Evolutionary conservation across 2,329 filamentous ascomycete species (phyloP).

Genomic region (Penicillium griseofulvum): DNA sequence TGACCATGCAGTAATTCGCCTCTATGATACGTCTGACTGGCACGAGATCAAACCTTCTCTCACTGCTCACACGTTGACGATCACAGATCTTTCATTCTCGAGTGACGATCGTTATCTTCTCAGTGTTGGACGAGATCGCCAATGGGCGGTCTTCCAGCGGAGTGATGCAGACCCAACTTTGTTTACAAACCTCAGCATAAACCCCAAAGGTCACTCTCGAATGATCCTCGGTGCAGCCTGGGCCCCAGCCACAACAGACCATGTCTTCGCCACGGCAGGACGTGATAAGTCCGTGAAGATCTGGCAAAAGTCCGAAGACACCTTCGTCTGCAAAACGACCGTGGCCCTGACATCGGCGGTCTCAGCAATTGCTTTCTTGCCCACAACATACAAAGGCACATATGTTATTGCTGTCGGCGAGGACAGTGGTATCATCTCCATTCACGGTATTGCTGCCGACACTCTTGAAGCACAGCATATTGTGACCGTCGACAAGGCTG

Average conservation of each 20-base stretch:
- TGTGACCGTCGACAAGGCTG: constrained; percentile 32
- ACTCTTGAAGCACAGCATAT: constrained; percentile 30
- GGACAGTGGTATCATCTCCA: constrained; percentile 46
- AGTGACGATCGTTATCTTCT: constrained; percentile 70
- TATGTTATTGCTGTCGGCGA: constrained; percentile 47
- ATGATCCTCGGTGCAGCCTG: constrained; percentile 92
- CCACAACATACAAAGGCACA: constrained; percentile 25
- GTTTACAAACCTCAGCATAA: constrained; percentile 62
- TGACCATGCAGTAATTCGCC: constrained; percentile 88
- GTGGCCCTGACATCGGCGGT: constrained; percentile 60
- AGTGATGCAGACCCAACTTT: constrained; percentile 34
- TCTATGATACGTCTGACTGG: constrained; percentile 87
- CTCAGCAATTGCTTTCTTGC: constrained; percentile 68
- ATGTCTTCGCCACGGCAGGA: constrained; percentile 79
- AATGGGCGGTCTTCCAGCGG: constrained; percentile 79
- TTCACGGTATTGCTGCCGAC: constrained; percentile 41
- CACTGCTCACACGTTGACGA: constrained; percentile 80
- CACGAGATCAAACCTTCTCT: constrained; percentile 81
- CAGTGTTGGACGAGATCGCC: constrained; percentile 85
- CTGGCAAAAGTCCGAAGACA: constrained; percentile 53
- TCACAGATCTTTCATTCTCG: constrained; percentile 79
- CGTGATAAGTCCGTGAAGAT: constrained; percentile 81
- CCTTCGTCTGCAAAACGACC: constrained; percentile 54
- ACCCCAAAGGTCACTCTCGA: constrained; percentile 80
- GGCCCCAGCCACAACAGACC: constrained; percentile 55